Base-by-base conservation (phyloP, 371 early-diverging fungal genomes). In the Apophysomyces variabilis region DNA sequence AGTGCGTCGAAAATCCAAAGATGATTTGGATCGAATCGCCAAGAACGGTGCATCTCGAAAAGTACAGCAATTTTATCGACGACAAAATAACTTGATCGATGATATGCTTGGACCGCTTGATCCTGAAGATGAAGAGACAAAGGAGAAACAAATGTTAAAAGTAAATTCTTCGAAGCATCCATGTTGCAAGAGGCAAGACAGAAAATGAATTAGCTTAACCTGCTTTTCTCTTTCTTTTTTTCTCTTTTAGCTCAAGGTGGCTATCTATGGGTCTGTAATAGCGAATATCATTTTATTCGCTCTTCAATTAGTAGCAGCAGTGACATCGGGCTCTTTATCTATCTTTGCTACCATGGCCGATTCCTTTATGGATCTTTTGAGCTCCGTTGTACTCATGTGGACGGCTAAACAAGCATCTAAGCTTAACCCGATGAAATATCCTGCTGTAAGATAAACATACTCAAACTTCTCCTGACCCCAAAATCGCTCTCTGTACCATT, bases 301-400 rank as follows among this genome's bases (percentile, higher is more conserved):
- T 8, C 79, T 95, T 26, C 96, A 96, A 73, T 70, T 95, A 32
- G 86, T 85, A 58, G 96, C 95, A 0, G 96, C 96, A 35, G 79
- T 95, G 26, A 80, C 87, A 1, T 93, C 96, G 1, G 90, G 89
- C 18, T 96, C 96, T 4, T 81, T 97, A 36, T 83, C 95, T 7
- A 84, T 96, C 56, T 93, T 97, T 70, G 95, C 96, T 1, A 95
- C 96, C 0, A 95, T 93, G 92, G 89, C 93, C 11, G 97, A 97
- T 75, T 86, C 96, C 7, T 92, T 94, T 66, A 96, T 96, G 97
- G 95, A 95, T 70, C 78, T 95, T 38, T 74, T 93, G 41, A 90
- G 91, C 36, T 87, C 90, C 0, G 75, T 83, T 8, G 90, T 92
- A 26, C 70, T 94, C 35, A 79, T 90, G 67, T 85, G 89, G 67